Conservation (phyloP, 1,284 basidiomycete species). For the Singerocomus rubriflavus region DNA sequence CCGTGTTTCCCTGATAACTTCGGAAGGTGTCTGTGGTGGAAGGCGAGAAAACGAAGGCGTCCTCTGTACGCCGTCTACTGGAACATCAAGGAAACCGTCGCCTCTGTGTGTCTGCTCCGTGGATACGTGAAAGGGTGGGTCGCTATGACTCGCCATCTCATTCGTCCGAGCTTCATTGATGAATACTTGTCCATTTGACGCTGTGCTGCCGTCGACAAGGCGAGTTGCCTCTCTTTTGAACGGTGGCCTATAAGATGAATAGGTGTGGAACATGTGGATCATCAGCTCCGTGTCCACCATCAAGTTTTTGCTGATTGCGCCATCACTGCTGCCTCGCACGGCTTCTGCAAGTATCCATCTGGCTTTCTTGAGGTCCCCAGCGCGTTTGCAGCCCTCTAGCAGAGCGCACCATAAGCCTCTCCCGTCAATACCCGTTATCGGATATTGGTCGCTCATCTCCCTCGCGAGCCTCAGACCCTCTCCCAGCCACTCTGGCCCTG, state of each 20-base stretch:
- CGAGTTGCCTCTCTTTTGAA: slow-evolving; percentile 51
- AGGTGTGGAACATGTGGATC: slow-evolving; percentile 84
- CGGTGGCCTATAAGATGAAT: slow-evolving; percentile 77
- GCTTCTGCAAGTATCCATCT: slow-evolving; percentile 93
- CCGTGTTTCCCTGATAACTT: slow-evolving; percentile 72
- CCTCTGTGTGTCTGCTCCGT: not conserved
- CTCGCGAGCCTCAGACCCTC: slow-evolving; percentile 79
- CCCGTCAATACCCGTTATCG: slow-evolving; percentile 15
- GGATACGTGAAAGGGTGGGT: not conserved
- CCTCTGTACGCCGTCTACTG: not conserved
- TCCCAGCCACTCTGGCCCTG: slow-evolving; percentile 61
- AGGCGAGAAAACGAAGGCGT: slow-evolving; percentile 51
- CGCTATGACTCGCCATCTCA: not conserved
- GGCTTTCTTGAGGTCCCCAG: slow-evolving; percentile 78
- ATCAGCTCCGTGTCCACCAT: slow-evolving; percentile 70
- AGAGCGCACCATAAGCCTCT: slow-evolving; percentile 74
- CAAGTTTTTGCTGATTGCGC: slow-evolving; percentile 30
- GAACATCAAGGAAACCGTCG: not conserved
- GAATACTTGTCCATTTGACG: slow-evolving; percentile 10
- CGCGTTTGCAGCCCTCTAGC: slow-evolving; percentile 84
- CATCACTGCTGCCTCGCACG: slow-evolving; percentile 40
- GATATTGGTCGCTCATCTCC: slow-evolving; percentile 65
- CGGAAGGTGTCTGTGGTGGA: slow-evolving; percentile 72
- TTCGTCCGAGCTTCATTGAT: slow-evolving; percentile 2
- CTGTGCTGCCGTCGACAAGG: slow-evolving; percentile 29